Evolutionary conservation across 1,139 yeast genomes (phyloP).

Genomic region (Zygoascus meyerae): DNA sequence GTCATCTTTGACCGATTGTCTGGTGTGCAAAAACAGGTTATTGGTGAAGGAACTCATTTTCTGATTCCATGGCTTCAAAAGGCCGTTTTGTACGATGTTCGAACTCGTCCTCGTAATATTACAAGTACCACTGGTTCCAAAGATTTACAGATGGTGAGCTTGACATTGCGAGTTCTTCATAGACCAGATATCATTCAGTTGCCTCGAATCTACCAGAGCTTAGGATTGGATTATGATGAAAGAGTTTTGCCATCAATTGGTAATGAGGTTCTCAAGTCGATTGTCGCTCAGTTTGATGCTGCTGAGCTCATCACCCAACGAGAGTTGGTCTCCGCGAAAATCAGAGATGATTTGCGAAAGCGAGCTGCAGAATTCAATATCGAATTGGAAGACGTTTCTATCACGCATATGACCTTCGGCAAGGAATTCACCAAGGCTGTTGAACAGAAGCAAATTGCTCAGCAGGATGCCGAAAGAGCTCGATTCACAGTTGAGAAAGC

Average conservation of each 20-base stretch:
- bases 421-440: constrained; percentile 97
- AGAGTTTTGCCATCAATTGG: constrained; percentile 96
- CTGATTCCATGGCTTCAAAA: constrained; percentile 93
- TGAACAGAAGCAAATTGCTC: constrained; percentile 98
- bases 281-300: constrained; percentile 97
- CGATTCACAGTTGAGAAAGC: constrained; percentile 92
- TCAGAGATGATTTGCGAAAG: constrained; percentile 76
- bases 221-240: constrained; percentile 95
- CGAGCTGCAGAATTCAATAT: constrained; percentile 89
- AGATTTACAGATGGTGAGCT: constrained; percentile 91
- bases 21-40: constrained; percentile 81
- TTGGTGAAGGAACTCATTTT: constrained; percentile 97
- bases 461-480: constrained; percentile 98
- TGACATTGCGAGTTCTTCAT: constrained; percentile 88
- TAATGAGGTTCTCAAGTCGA: constrained; percentile 88
- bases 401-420: constrained; percentile 97
- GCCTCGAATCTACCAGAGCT: constrained; percentile 80
- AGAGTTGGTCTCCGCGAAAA: constrained; percentile 87
- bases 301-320: constrained; percentile 96
- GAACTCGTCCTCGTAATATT: constrained; percentile 88
- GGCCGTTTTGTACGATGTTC: constrained; percentile 84
- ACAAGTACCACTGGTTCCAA: constrained; percentile 95
- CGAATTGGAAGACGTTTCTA: constrained; percentile 91
- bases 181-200: constrained; percentile 83
- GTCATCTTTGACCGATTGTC: constrained; percentile 86